Percentiles rank a stretch among this genome's conserved stretches.
Conservation (phyloP, 106 monocot species). For the Allium cepa region DNA sequence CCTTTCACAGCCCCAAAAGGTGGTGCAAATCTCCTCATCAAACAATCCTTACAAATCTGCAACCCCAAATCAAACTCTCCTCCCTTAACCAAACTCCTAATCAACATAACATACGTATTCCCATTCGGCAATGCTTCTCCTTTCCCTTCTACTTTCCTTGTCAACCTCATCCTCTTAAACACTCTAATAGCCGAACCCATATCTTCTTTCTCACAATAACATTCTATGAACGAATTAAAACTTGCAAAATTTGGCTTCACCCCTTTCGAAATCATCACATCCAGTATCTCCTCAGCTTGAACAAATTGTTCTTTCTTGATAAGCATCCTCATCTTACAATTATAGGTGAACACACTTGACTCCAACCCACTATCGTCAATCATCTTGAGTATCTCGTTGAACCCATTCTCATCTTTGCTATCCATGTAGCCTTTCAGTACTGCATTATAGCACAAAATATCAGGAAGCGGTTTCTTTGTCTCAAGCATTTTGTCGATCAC, state of each 20-base stretch:
- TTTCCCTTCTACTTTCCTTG: slow-evolving; percentile 21
- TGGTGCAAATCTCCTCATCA: slow-evolving; percentile 23
- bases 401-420: slow-evolving; percentile 11
- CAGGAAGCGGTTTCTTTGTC: slow-evolving; percentile 13
- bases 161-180: slow-evolving; percentile 41
- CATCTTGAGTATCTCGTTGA: slow-evolving; percentile 28
- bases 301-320: slow-evolving; percentile 20
- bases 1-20: slow-evolving; percentile 42
- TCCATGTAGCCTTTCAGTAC: slow-evolving; percentile 30
- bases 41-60: slow-evolving; percentile 39
- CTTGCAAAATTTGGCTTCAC: slow-evolving; percentile 30
- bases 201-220: slow-evolving; percentile 43
- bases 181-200: slow-evolving; percentile 22
- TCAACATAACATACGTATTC: slow-evolving; percentile 27
- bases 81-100: slow-evolving; percentile 39
- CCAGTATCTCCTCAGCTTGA: slow-evolving; percentile 39
- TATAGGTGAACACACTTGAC: slow-evolving; percentile 41
- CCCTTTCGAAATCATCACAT: slow-evolving; percentile 40
- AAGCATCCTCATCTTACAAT: slow-evolving; percentile 29
- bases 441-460: slow-evolving; percentile 37
- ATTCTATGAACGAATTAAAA: slow-evolving; percentile 40
- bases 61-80: slow-evolving; percentile 25
- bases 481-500: slow-evolving; percentile 36
- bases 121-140: slow-evolving; percentile 26
- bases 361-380: slow-evolving; percentile 17